phyloP scores from a whole-genome alignment of 345 rosid species.

The Excoecaria cochinchinensis region DNA sequence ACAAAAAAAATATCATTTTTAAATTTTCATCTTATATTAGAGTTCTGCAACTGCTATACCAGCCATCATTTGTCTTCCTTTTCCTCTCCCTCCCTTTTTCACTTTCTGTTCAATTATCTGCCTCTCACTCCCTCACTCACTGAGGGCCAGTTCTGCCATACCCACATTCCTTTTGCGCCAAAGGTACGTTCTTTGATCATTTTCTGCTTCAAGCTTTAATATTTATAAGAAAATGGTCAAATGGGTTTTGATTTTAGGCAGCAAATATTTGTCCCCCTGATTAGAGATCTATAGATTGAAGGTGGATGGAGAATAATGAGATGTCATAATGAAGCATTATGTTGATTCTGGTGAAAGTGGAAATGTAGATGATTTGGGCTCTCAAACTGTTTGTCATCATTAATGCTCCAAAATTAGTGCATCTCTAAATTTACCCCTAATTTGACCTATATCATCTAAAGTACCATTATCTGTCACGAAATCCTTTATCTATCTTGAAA shows the following conservation, averaged over 20 bases:
- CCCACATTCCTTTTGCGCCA: conserved; percentile 24
- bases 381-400: too few species aligned
- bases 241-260: not conserved
- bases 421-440: too few species aligned
- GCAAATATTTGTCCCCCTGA: not conserved
- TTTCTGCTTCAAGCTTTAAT: not conserved
- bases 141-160: not conserved
- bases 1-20: conserved; percentile 13
- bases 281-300: not conserved
- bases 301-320: not conserved
- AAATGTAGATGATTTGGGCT: not conserved
- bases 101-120: too few species aligned
- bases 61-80: not conserved
- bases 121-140: conserved; percentile 12
- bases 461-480: too few species aligned
- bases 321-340: not conserved
- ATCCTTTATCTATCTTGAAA: too few species aligned
- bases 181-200: conserved; percentile 34
- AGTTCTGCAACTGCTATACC: conserved; percentile 13
- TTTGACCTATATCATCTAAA: too few species aligned
- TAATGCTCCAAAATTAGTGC: too few species aligned
- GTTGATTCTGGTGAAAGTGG: not conserved
- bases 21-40: not conserved
- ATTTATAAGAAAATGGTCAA: not conserved
- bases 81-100: conserved; percentile 11